phyloP scores from a whole-genome alignment of 768 basidiomycete genomes.

The Cystofilobasidium capitatum region DNA sequence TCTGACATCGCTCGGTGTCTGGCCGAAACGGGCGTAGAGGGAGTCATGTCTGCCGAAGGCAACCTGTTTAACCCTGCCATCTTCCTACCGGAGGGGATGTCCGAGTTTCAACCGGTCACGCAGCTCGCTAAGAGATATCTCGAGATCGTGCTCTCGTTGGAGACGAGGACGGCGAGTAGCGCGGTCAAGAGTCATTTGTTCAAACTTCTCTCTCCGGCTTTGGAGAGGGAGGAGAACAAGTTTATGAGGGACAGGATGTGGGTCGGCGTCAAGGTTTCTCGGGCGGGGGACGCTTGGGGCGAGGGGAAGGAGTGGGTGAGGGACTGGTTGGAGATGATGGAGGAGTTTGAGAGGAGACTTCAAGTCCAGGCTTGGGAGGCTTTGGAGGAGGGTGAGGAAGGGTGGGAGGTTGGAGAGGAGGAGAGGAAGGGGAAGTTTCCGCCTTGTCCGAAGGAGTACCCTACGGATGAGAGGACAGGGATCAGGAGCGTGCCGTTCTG shows the following conservation, averaged over 20 bases:
- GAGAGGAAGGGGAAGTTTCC: background rate
- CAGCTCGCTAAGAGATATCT: slow-evolving; percentile 78
- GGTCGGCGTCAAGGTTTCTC: slow-evolving; percentile 14
- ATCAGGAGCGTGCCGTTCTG: slow-evolving; percentile 55
- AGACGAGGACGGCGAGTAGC: slow-evolving; percentile 60
- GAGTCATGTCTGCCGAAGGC: slow-evolving; percentile 86
- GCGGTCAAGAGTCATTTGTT: slow-evolving; percentile 89
- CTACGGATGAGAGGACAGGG: slow-evolving; percentile 46
- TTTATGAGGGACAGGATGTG: slow-evolving; percentile 30
- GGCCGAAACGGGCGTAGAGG: slow-evolving; percentile 75
- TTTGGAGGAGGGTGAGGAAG: slow-evolving; percentile 18
- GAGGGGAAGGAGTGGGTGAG: slow-evolving; percentile 38
- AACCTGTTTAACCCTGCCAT: slow-evolving; percentile 85
- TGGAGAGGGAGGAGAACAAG: slow-evolving; percentile 9
- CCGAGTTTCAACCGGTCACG: slow-evolving; percentile 37
- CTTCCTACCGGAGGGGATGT: slow-evolving; percentile 42
- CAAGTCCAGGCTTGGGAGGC: slow-evolving; percentile 39
- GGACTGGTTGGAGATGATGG: slow-evolving; percentile 50
- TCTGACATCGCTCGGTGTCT: slow-evolving; percentile 74
- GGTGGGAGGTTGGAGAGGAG: background rate
- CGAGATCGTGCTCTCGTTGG: slow-evolving; percentile 58
- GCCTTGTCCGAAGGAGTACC: slow-evolving; percentile 38
- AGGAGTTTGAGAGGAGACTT: slow-evolving; percentile 54
- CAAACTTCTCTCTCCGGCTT: slow-evolving; percentile 52
- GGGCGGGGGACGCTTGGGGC: slow-evolving; percentile 30